These are phyloP conservation scores for Hyphopichia khmerensis DNA, from an alignment of 1,139 yeast genomes.

Conservation along the genomic window DNA sequence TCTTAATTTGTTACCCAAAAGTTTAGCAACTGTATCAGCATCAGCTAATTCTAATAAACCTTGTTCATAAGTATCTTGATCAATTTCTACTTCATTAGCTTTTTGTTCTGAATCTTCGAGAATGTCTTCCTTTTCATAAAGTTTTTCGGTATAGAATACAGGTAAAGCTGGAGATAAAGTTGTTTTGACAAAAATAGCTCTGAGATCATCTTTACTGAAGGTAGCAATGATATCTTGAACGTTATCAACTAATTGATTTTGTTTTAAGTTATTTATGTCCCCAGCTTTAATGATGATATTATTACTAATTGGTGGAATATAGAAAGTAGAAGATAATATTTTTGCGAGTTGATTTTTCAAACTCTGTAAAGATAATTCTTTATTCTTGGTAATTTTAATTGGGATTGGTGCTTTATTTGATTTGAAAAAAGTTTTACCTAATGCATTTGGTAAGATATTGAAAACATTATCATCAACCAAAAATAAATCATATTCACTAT, in stretches of 20 bases:
- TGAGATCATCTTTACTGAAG: conserved; percentile 45
- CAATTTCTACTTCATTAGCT: conserved; percentile 33
- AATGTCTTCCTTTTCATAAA: conserved; percentile 42
- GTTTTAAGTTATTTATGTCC: conserved; percentile 36
- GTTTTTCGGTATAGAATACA: conserved; percentile 63
- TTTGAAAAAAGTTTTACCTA: conserved; percentile 78
- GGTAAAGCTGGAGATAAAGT: conserved; percentile 81
- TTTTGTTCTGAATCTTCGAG: conserved; percentile 17
- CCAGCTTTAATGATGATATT: conserved; percentile 71
- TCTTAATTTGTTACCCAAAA: conserved; percentile 42
- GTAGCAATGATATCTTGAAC: conserved; percentile 53
- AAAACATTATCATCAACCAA: conserved; percentile 81
- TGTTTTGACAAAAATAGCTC: conserved; percentile 69
- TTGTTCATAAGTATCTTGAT: conserved; percentile 52
- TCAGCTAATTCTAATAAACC: conserved; percentile 80
- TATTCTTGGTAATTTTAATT: conserved; percentile 47
- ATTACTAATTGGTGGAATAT: conserved; percentile 74
- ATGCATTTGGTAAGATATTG: conserved; percentile 73
- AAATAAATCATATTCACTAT: conserved; percentile 65
- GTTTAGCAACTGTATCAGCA: conserved; percentile 58
- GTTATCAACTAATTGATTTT: conserved; percentile 48
- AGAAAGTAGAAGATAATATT: conserved; percentile 57
- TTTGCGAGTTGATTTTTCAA: conserved; percentile 60
- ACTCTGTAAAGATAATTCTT: conserved; percentile 53
- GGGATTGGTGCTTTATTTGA: conserved; percentile 71